These are phyloP conservation scores for Pythium graminicola DNA, from an alignment of 352 stramenopile species.

Conservation along the genomic window DNA sequence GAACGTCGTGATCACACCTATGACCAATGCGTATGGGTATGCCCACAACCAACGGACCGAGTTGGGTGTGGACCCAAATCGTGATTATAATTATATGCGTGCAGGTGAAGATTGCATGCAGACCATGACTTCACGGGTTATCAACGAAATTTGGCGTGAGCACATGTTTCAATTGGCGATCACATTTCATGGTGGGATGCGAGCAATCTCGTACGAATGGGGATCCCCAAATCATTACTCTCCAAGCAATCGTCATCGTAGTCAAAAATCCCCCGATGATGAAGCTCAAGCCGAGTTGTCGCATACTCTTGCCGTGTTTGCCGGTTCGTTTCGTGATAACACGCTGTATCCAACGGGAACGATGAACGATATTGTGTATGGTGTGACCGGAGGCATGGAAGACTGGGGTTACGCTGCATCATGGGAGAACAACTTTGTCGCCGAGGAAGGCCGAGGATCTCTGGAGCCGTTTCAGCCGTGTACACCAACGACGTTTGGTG, in stretches of 20 bases:
- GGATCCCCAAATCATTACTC: constrained; percentile 88
- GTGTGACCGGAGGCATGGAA: constrained; percentile 96
- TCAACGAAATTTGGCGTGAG: constrained; percentile 96
- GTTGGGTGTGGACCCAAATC: constrained; percentile 92
- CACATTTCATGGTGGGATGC: constrained; percentile 98
- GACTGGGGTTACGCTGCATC: constrained; percentile 95
- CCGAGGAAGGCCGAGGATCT: background rate
- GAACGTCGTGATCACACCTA: constrained; percentile 81
- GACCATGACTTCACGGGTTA: constrained; percentile 91
- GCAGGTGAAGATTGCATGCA: constrained; percentile 86
- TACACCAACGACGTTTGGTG: constrained; percentile 81
- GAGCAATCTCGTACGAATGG: constrained; percentile 97
- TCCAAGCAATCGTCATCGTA: constrained; percentile 34
- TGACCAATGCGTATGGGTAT: constrained; percentile 95
- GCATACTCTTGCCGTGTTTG: constrained; percentile 59
- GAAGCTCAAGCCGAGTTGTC: constrained; percentile 55
- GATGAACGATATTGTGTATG: constrained; percentile 97
- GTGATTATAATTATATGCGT: constrained; percentile 97
- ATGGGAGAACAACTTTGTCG: constrained; percentile 64
- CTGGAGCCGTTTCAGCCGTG: constrained; percentile 71
- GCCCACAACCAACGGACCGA: constrained; percentile 77
- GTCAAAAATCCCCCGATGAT: constrained; percentile 78
- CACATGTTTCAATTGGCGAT: constrained; percentile 96
- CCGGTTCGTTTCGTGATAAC: constrained; percentile 60
- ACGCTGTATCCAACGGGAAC: constrained; percentile 73